A percentile compares a stretch with the other conserved stretches of the same genome.
Conservation (phyloP, 805 yeast genomes). For the Metschnikowia shivogae region DNA sequence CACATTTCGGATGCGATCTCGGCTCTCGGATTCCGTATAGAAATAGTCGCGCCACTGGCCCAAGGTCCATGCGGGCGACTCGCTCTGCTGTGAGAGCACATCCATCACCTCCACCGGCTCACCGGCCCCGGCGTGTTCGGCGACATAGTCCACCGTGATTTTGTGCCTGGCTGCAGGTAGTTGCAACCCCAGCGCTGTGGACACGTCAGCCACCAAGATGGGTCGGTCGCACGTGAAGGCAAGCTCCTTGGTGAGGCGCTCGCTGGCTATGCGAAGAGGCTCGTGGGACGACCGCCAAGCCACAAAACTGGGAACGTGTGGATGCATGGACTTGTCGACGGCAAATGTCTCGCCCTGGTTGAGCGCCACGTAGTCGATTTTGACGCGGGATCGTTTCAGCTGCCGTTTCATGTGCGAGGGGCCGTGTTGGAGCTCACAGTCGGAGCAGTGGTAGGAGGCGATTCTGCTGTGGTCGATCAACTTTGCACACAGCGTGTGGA, state of each 20-base stretch:
- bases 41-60: slow-evolving; percentile 74
- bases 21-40: slow-evolving; percentile 33
- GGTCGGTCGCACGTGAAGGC: slow-evolving; percentile 41
- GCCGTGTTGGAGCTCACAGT: slow-evolving; percentile 45
- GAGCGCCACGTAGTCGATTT: slow-evolving; percentile 74
- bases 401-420: slow-evolving; percentile 48
- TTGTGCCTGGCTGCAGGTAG: slow-evolving; percentile 42
- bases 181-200: slow-evolving; percentile 40
- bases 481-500: slow-evolving; percentile 46
- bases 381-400: slow-evolving; percentile 49
- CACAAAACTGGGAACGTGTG: slow-evolving; percentile 42
- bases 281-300: neutral
- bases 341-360: slow-evolving; percentile 64
- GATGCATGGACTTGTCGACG: slow-evolving; percentile 43
- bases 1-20: slow-evolving; percentile 74
- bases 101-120: slow-evolving; percentile 80
- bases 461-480: slow-evolving; percentile 34
- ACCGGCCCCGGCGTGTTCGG: slow-evolving; percentile 59
- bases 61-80: slow-evolving; percentile 62
- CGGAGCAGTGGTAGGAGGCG: slow-evolving; percentile 50
- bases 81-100: slow-evolving; percentile 72
- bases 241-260: slow-evolving; percentile 33
- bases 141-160: slow-evolving; percentile 53
- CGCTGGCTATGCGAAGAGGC: slow-evolving; percentile 27
- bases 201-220: slow-evolving; percentile 35